These are phyloP conservation scores for Euphorbia celastroides DNA, from an alignment of 441 rosid genomes.

Conservation along the genomic window DNA sequence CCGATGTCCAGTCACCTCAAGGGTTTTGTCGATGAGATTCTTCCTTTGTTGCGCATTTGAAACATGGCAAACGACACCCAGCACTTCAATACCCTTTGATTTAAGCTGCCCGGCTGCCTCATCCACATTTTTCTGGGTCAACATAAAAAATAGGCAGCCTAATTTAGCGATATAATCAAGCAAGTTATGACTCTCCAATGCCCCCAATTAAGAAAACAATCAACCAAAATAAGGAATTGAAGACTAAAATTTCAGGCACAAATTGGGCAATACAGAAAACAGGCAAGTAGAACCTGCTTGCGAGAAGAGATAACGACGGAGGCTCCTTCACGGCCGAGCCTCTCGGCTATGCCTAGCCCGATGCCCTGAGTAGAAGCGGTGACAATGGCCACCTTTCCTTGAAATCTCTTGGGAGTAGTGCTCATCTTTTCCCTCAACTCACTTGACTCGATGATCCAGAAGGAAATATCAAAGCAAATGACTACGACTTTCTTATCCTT, in stretches of 20 bases:
- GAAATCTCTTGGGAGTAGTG: conserved; percentile 42
- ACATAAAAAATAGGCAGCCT: not conserved
- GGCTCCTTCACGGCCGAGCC: conserved; percentile 89
- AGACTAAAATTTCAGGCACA: too few species aligned
- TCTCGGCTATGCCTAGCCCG: conserved; percentile 67
- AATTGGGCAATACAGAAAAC: not conserved
- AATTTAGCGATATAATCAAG: not conserved
- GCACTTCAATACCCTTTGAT: conserved; percentile 55
- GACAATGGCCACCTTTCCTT: conserved; percentile 79
- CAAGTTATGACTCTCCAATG: not conserved
- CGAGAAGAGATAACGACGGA: conserved; percentile 89
- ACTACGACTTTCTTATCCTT: too few species aligned
- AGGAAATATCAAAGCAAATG: too few species aligned
- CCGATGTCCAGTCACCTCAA: conserved; percentile 39
- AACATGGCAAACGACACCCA: conserved; percentile 88
- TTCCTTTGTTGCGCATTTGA: conserved; percentile 42
- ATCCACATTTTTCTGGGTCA: conserved; percentile 68
- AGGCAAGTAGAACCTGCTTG: conserved; percentile 49
- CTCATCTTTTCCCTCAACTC: conserved; percentile 30
- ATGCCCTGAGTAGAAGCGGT: conserved; percentile 96
- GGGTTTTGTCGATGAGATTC: conserved; percentile 54
- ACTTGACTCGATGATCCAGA: not conserved
- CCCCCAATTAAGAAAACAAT: not conserved
- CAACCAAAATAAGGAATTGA: not conserved
- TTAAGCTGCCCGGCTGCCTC: conserved; percentile 67